Evolutionary conservation across 345 rosid species (phyloP).

Genomic region (Citrus medica): DNA sequence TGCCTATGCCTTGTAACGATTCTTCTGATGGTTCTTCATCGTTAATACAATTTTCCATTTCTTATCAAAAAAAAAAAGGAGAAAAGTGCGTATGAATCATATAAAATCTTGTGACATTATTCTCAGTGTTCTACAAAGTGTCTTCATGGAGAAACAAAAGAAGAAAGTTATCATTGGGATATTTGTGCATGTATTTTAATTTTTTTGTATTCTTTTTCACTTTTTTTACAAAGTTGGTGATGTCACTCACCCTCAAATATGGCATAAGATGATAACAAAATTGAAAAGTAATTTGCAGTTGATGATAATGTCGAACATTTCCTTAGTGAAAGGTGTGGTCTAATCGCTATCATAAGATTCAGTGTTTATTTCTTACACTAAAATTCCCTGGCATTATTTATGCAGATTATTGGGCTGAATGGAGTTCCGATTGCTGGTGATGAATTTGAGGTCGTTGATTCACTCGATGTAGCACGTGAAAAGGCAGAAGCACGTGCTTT

Average conservation of each 20-base stretch:
- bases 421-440: constrained; percentile 90
- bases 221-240: not conserved
- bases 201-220: not conserved
- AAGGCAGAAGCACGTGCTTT: constrained; percentile 74
- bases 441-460: constrained; percentile 79
- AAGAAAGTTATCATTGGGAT: not conserved
- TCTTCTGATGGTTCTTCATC: no score
- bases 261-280: not conserved
- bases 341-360: not conserved
- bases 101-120: not conserved
- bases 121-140: not conserved
- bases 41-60: no score
- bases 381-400: constrained; percentile 10
- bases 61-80: no score
- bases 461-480: constrained; percentile 88
- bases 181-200: not conserved
- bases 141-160: not conserved
- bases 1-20: no score
- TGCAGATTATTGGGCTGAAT: constrained; percentile 87
- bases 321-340: not conserved
- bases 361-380: constrained; percentile 3
- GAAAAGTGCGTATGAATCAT: not conserved
- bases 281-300: not conserved
- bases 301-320: not conserved
- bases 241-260: not conserved